A percentile compares a stretch with the other conserved stretches of the same genome.
phyloP scores from a whole-genome alignment of 352 stramenopile genomes.

The Phytophthora fragariaefolia region DNA sequence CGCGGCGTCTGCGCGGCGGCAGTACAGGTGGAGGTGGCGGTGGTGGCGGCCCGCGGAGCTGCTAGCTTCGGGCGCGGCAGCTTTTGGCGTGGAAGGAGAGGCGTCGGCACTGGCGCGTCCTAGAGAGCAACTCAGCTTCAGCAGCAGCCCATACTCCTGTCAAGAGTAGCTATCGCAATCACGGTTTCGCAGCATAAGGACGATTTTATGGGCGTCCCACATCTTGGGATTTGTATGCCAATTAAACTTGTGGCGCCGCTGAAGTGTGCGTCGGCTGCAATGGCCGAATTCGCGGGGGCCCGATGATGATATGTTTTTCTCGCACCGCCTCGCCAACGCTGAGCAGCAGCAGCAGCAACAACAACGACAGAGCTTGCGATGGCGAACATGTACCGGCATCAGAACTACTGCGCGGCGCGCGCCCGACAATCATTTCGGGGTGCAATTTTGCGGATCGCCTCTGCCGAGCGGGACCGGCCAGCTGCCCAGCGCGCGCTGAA shows the following conservation, averaged over 20 bases:
- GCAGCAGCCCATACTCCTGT: not conserved
- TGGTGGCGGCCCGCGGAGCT: not conserved
- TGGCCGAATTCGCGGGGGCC: not conserved
- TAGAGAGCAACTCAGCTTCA: not conserved
- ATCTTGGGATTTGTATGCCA: not conserved
- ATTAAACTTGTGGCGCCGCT: not conserved
- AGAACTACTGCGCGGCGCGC: not conserved
- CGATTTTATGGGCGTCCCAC: not conserved
- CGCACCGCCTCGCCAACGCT: too few relatives aligned
- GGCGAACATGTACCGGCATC: too few relatives aligned
- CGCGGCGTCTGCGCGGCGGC: not conserved
- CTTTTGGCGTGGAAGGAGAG: too few relatives aligned
- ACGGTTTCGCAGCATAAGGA: not conserved
- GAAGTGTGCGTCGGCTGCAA: not conserved
- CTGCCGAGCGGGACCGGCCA: constrained; percentile 7
- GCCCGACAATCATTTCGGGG: constrained; percentile 2
- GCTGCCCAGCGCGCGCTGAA: not conserved
- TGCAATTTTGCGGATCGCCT: constrained; percentile 11
- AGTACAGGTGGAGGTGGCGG: not conserved
- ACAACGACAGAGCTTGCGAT: too few relatives aligned
- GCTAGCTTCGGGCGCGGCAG: not conserved
- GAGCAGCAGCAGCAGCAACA: too few relatives aligned
- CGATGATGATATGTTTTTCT: too few relatives aligned
- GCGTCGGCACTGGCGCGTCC: not conserved
- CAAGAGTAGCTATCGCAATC: not conserved